Conservation (phyloP, 345 rosid species). For the Gossypium bickii region DNA sequence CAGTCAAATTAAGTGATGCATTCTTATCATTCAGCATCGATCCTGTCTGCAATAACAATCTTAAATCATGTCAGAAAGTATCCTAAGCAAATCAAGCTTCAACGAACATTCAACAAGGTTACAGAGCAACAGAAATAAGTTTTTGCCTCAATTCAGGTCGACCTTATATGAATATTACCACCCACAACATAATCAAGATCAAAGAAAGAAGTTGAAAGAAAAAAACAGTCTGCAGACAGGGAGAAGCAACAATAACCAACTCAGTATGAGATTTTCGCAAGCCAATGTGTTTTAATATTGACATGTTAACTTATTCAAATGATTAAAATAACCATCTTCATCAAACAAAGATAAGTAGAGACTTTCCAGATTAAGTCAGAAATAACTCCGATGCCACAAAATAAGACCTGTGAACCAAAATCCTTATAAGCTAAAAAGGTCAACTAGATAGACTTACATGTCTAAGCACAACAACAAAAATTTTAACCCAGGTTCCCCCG, state of each 20-base stretch:
- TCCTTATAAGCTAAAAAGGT: background rate
- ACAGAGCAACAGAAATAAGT: background rate
- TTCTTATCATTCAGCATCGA: constrained; percentile 26
- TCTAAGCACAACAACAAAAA: background rate
- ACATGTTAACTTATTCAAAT: constrained; percentile 1
- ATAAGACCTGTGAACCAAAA: background rate
- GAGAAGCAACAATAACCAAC: background rate
- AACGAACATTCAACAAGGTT: background rate
- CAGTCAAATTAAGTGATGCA: constrained; percentile 19
- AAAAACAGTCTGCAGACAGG: background rate
- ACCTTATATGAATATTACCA: background rate
- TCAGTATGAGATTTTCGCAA: background rate
- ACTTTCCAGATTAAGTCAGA: background rate
- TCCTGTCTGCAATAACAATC: constrained; percentile 28
- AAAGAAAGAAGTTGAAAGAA: background rate
- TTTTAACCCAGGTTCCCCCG: background rate
- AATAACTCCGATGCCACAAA: background rate
- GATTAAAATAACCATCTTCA: background rate
- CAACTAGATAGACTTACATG: background rate
- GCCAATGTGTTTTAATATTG: background rate
- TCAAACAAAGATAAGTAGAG: background rate
- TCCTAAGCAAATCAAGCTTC: background rate
- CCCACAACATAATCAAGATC: background rate
- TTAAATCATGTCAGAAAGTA: constrained; percentile 11
- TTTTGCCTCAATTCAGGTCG: constrained; percentile 5